A percentile compares a stretch with the other conserved stretches of the same genome.
Evolutionary conservation across 2,329 filamentous ascomycete genomes (phyloP).

Genomic region (Aureobasidium zeae): DNA sequence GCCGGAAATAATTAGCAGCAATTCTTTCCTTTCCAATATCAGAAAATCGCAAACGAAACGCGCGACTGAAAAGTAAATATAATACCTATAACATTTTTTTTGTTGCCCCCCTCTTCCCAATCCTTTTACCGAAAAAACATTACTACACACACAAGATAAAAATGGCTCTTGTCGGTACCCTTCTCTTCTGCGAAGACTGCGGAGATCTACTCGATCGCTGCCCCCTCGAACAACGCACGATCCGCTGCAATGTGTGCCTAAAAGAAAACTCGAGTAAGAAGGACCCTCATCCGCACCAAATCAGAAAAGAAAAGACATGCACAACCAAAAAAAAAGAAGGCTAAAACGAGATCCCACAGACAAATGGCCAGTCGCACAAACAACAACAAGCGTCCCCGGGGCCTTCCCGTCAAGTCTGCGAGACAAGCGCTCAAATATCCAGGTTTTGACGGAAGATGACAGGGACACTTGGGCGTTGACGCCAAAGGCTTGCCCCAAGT

Average conservation of each 20-base stretch:
- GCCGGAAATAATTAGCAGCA: too few relatives aligned
- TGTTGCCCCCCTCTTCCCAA: too few relatives aligned
- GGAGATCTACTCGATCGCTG: conserved; percentile 80
- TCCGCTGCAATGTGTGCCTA: conserved; percentile 80
- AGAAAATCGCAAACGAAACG: too few relatives aligned
- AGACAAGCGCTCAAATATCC: conserved; percentile 76
- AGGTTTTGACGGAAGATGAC: conserved; percentile 69
- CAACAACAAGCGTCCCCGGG: conserved; percentile 73
- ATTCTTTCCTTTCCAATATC: too few relatives aligned
- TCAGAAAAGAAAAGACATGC: too few relatives aligned
- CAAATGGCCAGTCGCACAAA: conserved; percentile 53
- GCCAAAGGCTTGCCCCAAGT: conserved; percentile 66
- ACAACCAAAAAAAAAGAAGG: background rate
- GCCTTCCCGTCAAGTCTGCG: conserved; percentile 87
- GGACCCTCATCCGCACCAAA: too few relatives aligned
- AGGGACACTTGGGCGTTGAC: conserved; percentile 59
- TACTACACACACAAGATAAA: too few relatives aligned
- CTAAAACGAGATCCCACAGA: background rate
- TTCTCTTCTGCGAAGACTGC: conserved; percentile 89
- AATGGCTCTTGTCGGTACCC: conserved; percentile 83
- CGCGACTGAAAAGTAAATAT: too few relatives aligned
- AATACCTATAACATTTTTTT: too few relatives aligned
- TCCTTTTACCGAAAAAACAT: too few relatives aligned
- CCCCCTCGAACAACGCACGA: conserved; percentile 62
- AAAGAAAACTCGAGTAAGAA: conserved; percentile 72